Conservation (phyloP, 2,329 filamentous ascomycete genomes). For the Chrysoporthe austroafricana region DNA sequence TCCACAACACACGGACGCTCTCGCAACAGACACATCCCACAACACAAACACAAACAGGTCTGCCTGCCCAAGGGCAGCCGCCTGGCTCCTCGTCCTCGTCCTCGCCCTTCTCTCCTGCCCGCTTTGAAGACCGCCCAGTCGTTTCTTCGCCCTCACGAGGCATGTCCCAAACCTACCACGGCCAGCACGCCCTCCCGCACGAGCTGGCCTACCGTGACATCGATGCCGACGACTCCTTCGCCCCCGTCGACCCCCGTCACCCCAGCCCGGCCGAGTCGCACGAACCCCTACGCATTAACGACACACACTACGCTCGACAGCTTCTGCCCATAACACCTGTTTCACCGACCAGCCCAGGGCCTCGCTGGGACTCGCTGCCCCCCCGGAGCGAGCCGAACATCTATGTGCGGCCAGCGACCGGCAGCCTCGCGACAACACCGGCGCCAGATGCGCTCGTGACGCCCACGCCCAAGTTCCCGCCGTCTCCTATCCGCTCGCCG, state of each 20-base stretch:
- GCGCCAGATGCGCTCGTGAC: conserved; percentile 18
- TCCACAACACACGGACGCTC: conserved; percentile 17
- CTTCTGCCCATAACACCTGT: conserved; percentile 26
- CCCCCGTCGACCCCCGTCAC: conserved; percentile 1
- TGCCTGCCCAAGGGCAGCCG: conserved; percentile 19
- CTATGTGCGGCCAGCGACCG: conserved; percentile 6
- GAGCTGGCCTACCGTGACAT: conserved; percentile 7
- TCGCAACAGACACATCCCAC: conserved; percentile 8
- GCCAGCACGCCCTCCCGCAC: background rate
- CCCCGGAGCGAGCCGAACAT: conserved; percentile 12
- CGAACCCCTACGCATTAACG: conserved; percentile 20
- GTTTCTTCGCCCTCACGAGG: conserved; percentile 3
- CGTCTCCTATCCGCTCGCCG: conserved; percentile 31
- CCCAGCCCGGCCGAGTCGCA: conserved; percentile 12
- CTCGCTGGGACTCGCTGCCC: conserved; percentile 26
- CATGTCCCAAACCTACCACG: conserved; percentile 6
- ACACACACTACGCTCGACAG: conserved; percentile 26
- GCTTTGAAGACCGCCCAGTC: conserved; percentile 4
- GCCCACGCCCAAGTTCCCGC: conserved; percentile 24
- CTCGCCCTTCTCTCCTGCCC: background rate
- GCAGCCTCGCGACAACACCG: conserved; percentile 6
- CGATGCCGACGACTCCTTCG: conserved; percentile 10
- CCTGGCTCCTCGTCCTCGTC: conserved; percentile 18
- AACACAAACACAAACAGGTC: conserved; percentile 8
- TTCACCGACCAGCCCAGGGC: conserved; percentile 19